A percentile compares a stretch with the other conserved stretches of the same genome.
Evolutionary conservation across 768 basidiomycete species (phyloP).

Genomic region (Serendipita indica): DNA sequence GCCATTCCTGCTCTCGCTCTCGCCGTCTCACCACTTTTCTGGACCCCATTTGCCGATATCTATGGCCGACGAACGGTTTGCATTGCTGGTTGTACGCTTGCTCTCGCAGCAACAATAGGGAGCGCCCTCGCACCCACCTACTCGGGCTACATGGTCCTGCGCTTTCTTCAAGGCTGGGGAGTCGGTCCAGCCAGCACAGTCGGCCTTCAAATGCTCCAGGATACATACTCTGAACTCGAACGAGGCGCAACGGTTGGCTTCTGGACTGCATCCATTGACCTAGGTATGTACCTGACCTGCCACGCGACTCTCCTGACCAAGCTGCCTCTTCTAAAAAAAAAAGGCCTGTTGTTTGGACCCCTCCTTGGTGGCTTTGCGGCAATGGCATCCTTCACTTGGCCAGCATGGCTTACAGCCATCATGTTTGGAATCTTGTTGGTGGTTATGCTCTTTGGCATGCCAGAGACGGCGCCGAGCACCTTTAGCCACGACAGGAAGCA

Average conservation of each 20-base stretch:
- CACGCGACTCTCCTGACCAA: background rate
- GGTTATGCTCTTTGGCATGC: conserved; percentile 11
- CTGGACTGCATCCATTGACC: conserved; percentile 14
- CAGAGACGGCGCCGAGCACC: conserved; percentile 12
- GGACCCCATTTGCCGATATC: conserved; percentile 14
- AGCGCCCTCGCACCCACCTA: conserved; percentile 12
- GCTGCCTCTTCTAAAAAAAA: background rate
- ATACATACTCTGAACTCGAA: conserved; percentile 14
- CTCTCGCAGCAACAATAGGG: conserved; percentile 13
- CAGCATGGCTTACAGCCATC: conserved; percentile 15
- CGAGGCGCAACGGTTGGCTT: conserved; percentile 14
- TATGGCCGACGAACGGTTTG: conserved; percentile 12
- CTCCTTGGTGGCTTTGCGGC: conserved; percentile 14
- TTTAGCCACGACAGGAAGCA: background rate
- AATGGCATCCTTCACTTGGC: conserved; percentile 13
- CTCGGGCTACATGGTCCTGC: conserved; percentile 13
- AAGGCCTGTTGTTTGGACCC: conserved; percentile 14
- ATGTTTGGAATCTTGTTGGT: conserved; percentile 13
- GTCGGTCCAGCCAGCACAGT: conserved; percentile 15
- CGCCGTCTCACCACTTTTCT: conserved; percentile 14
- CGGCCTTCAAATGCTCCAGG: conserved; percentile 13
- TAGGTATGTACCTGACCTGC: conserved; percentile 9
- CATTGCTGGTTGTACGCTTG: conserved; percentile 13
- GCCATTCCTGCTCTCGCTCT: conserved; percentile 14
- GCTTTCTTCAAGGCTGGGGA: conserved; percentile 16